Base-by-base conservation (phyloP, 2,329 filamentous ascomycete species). In the Apiospora koreana region DNA sequence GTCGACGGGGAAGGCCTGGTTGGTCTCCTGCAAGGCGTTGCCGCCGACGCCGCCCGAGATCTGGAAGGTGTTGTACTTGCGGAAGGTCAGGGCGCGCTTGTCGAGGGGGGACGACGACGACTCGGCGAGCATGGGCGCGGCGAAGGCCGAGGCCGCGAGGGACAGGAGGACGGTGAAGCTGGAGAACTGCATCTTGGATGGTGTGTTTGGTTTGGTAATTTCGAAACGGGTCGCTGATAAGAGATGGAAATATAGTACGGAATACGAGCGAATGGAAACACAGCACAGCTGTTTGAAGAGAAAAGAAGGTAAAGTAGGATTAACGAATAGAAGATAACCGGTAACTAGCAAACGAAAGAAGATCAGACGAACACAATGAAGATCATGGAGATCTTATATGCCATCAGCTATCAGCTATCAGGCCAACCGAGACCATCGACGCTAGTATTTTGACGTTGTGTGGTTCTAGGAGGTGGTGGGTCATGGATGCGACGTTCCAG, bases 1-100 rank as follows among this genome's bases (percentile, higher is more conserved):
- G 58, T 70, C 62, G 23, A 71, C 70, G 31, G 70, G 70, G 62
- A 71, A 71, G 12, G 42, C 62, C 25, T 43, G n/a, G 54, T 69
- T 70, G n/a, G 65, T 64, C 66, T 71, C 70, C 6, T 42, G 54
- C 50, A 71, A 50, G 23, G 70, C 70, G 62, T 70, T 69, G 58
- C 70, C 70, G 41, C 68, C 70, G 23, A 68, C 65, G 35, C 70
- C 70, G 43, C 66, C 38, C 21, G 68, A 70, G 54, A 71, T 67
- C 66, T 71, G 70, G 62, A 71, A 71, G 18, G 69, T 41, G 50
- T 68, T 67, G 66, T 71, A 71, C 25, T 48, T 45, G 50, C 62
- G 70, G 66, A 70, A 70, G 16, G 68, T 67, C 2, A 71, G 66
- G 45, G 68, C 68, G 31, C 68, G 65, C 68, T 69, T 69, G 21